These are phyloP conservation scores for Dothistroma pini DNA, from an alignment of 2,329 filamentous ascomycete genomes.

Conservation along the genomic window DNA sequence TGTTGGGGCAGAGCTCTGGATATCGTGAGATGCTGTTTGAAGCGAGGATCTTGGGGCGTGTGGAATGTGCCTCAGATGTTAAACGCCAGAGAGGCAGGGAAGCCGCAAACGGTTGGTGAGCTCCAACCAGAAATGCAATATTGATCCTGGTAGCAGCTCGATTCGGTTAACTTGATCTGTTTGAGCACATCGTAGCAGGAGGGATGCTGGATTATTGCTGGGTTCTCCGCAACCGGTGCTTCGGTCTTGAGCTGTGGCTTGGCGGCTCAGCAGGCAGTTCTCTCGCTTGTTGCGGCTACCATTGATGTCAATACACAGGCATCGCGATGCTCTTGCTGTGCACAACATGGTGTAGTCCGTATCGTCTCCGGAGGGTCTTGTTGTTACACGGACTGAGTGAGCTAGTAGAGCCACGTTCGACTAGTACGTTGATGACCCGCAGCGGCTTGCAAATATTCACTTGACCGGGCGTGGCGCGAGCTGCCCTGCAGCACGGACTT, in stretches of 20 bases:
- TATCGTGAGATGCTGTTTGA: background rate
- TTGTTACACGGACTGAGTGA: background rate
- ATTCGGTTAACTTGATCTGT: background rate
- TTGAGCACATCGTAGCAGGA: background rate
- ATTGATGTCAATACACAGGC: background rate
- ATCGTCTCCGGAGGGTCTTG: no score
- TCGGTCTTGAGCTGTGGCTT: constrained; percentile 12
- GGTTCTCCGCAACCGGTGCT: constrained; percentile 21
- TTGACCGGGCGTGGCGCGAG: constrained; percentile 22
- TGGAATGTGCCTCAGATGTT: background rate
- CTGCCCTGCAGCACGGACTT: constrained; percentile 13
- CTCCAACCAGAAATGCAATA: background rate
- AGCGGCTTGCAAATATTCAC: background rate
- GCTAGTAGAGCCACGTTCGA: background rate
- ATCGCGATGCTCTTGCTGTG: background rate
- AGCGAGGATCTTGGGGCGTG: background rate
- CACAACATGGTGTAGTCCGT: no score
- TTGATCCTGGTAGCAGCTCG: background rate
- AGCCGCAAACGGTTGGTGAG: background rate
- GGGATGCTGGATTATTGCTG: constrained; percentile 8
- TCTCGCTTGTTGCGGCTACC: background rate
- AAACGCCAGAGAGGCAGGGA: background rate
- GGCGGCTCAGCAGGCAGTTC: background rate
- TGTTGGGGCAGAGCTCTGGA: background rate
- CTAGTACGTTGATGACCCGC: background rate